These are phyloP conservation scores for Coffea canephora DNA, from an alignment of 257 asterid genomes.

Conservation along the genomic window DNA sequence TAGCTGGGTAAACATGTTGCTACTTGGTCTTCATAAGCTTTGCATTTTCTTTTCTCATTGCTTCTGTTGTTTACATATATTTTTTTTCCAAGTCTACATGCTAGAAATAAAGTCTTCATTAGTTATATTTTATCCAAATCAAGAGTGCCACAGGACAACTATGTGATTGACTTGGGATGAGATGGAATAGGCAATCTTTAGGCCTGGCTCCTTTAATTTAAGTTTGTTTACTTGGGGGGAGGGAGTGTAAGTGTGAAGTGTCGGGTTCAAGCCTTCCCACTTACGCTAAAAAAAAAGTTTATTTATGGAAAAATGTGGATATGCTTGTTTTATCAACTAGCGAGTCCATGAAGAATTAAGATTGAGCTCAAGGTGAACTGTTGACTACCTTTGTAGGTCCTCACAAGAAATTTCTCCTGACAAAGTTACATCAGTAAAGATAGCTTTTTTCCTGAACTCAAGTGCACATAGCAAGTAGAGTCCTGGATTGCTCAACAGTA, in stretches of 20 bases:
- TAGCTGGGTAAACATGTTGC: not conserved
- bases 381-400: not conserved
- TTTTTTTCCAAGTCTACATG: not conserved
- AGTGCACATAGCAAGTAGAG: not conserved
- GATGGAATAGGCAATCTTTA: not conserved
- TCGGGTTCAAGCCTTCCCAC: no score
- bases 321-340: not conserved
- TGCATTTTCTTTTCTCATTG: slow-evolving; percentile 4
- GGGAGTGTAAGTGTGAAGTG: no score
- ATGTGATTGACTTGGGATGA: not conserved
- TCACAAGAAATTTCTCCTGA: not conserved
- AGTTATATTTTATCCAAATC: not conserved
- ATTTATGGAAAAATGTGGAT: not conserved
- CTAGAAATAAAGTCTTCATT: not conserved
- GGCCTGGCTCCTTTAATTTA: not conserved
- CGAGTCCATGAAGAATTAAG: no score
- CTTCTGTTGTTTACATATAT: not conserved
- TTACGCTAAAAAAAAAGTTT: no score
- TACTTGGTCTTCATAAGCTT: not conserved
- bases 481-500: not conserved
- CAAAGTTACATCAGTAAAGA: not conserved
- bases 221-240: no score
- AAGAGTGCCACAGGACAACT: not conserved
- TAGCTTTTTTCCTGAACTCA: not conserved
- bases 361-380: not conserved